A percentile compares a stretch with the other conserved stretches of the same genome.
Conservation (phyloP, 1,284 basidiomycete species). For the Heterobasidion parviporum region DNA sequence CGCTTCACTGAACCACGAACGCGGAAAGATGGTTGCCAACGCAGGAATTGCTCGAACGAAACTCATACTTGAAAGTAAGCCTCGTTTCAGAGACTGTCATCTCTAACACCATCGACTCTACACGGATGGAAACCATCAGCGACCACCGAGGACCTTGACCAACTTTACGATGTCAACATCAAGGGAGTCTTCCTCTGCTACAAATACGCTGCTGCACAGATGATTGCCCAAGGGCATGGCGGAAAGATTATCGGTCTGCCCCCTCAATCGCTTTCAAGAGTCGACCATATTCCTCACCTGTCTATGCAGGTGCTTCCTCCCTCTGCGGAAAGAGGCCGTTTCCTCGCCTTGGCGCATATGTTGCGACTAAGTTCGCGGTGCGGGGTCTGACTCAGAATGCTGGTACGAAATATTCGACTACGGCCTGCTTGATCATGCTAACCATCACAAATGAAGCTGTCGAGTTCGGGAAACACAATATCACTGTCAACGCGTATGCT, state of each 20-base stretch:
- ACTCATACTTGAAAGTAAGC: slow-evolving; percentile 10
- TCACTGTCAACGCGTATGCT: slow-evolving; percentile 20
- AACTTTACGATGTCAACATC: neutral
- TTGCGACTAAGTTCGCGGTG: slow-evolving; percentile 1
- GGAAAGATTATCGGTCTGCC: neutral
- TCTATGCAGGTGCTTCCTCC: neutral
- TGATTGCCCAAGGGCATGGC: slow-evolving; percentile 4
- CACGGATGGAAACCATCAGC: neutral
- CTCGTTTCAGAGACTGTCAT: too few species aligned
- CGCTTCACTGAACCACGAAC: neutral
- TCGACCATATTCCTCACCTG: too few species aligned
- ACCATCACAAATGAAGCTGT: slow-evolving; percentile 3
- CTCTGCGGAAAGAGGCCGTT: neutral
- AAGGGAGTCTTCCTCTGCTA: slow-evolving; percentile 3
- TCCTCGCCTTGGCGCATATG: slow-evolving; percentile 1
- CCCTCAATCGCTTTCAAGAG: too few species aligned
- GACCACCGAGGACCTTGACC: neutral
- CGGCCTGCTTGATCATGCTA: neutral
- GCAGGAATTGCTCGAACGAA: slow-evolving; percentile 14
- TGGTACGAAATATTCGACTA: neutral
- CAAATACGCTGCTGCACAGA: slow-evolving; percentile 5
- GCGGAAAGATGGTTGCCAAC: slow-evolving; percentile 22
- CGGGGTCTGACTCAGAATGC: slow-evolving; percentile 2
- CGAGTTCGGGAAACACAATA: slow-evolving; percentile 16
- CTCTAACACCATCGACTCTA: neutral